phyloP scores from a whole-genome alignment of 2,329 filamentous ascomycete genomes.

The Parastagonospora nodorum region DNA sequence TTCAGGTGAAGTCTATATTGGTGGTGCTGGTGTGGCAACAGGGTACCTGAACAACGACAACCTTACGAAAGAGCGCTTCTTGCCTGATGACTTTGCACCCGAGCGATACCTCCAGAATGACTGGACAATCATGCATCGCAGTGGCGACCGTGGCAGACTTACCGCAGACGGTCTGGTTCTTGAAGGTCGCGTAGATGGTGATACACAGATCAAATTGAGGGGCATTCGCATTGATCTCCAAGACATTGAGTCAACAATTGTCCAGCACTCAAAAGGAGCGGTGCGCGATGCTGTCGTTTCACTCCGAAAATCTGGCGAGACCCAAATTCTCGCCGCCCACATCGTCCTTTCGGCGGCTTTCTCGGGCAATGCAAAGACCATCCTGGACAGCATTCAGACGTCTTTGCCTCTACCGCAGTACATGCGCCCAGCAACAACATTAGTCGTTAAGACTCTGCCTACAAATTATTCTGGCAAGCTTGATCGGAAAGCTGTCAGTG shows the following conservation, averaged over 20 bases:
- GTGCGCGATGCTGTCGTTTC: conserved; percentile 35
- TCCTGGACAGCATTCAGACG: no score
- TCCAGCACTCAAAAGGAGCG: conserved; percentile 22
- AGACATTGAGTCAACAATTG: conserved; percentile 50
- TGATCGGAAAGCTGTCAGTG: conserved; percentile 18
- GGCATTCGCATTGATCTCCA: conserved; percentile 55
- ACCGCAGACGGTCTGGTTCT: conserved; percentile 41
- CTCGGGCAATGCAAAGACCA: no score
- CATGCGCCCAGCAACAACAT: conserved; percentile 13
- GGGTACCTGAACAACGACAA: conserved; percentile 39
- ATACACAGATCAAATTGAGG: conserved; percentile 54
- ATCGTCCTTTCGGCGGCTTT: no score
- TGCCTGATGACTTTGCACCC: neutral
- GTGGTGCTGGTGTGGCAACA: conserved; percentile 42
- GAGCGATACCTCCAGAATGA: no score
- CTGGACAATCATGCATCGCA: conserved; percentile 42
- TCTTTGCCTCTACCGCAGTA: conserved; percentile 44
- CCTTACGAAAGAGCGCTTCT: conserved; percentile 16
- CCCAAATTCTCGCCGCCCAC: conserved; percentile 4
- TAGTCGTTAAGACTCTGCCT: conserved; percentile 11
- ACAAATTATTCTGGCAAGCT: conserved; percentile 17
- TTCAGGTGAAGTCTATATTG: conserved; percentile 50
- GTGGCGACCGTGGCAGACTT: conserved; percentile 49
- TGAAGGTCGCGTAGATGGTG: conserved; percentile 20
- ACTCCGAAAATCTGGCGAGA: conserved; percentile 12